Conservation (phyloP, 257 asterid genomes). For the Galeopsis tetrahit region DNA sequence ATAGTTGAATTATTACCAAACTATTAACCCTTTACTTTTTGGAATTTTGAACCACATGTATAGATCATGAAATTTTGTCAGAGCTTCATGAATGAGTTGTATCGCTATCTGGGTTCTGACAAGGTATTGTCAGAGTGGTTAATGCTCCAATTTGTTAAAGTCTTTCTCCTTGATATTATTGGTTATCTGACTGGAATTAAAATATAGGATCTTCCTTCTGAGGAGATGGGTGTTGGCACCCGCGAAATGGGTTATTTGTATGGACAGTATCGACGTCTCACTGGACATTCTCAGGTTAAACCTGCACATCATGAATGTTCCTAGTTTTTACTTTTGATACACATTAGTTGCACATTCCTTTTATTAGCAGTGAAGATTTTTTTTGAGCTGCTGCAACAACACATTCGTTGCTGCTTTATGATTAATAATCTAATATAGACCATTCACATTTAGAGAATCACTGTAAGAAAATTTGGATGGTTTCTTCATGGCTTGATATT, state of each 20-base stretch:
- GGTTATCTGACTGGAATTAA: constrained; percentile 31
- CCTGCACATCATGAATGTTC: constrained; percentile 17
- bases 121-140: constrained; percentile 58
- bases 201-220: constrained; percentile 93
- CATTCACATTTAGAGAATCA: constrained; percentile 7
- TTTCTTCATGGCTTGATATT: constrained; percentile 19
- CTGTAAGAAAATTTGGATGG: constrained; percentile 6
- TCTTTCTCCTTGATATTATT: constrained; percentile 26
- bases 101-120: constrained; percentile 95
- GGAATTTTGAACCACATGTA: constrained; percentile 32
- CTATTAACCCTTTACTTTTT: constrained; percentile 32
- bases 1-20: constrained; percentile 29
- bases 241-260: constrained; percentile 98
- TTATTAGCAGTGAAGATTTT: background rate
- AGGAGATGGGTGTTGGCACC: constrained; percentile 97
- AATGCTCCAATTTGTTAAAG: constrained; percentile 22
- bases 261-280: constrained; percentile 94
- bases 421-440: background rate
- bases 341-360: background rate
- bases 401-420: background rate
- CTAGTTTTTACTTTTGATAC: constrained; percentile 5
- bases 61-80: constrained; percentile 97
- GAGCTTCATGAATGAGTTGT: constrained; percentile 95
- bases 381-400: background rate
- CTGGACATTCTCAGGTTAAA: constrained; percentile 95